Evolutionary conservation across 2,329 filamentous ascomycete genomes (phyloP).

Genomic region (Epicoccum nigrum): DNA sequence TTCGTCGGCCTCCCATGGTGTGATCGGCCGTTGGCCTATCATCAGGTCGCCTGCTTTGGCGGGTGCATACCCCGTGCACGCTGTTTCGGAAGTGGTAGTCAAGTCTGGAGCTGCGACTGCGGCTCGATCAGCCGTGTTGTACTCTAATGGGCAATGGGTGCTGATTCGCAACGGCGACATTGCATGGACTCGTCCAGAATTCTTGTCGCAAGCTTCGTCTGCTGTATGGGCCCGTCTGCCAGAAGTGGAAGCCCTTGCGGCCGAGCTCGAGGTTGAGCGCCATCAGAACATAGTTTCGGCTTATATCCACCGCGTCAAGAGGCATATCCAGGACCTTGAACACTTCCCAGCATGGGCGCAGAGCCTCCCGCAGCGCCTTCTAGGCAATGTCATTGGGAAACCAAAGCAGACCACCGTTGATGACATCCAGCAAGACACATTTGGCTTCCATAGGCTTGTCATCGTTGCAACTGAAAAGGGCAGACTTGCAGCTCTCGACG

Average conservation of each 20-base stretch:
- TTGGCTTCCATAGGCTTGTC: conserved; percentile 87
- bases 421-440: conserved; percentile 70
- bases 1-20: conserved; percentile 76
- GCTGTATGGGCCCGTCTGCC: conserved; percentile 82
- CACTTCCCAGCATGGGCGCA: conserved; percentile 76
- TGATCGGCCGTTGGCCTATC: conserved; percentile 75
- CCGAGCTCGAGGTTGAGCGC: conserved; percentile 83
- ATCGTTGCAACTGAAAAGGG: conserved; percentile 81
- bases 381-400: conserved; percentile 61
- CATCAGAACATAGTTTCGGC: conserved; percentile 79
- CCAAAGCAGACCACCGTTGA: conserved; percentile 62
- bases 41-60: conserved; percentile 49
- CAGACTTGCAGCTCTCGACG: conserved; percentile 79
- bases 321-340: conserved; percentile 79
- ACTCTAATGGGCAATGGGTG: conserved; percentile 75
- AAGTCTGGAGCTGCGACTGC: conserved; percentile 73
- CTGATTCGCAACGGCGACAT: conserved; percentile 81
- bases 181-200: conserved; percentile 82
- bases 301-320: conserved; percentile 85
- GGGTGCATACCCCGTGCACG: conserved; percentile 62
- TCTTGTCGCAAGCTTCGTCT: conserved; percentile 77
- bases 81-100: conserved; percentile 81
- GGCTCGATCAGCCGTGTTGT: conserved; percentile 74
- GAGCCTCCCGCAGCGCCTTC: conserved; percentile 69
- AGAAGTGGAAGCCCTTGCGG: conserved; percentile 74